phyloP scores from a whole-genome alignment of 2,329 filamentous ascomycete species.

The Lithohypha guttulata region DNA sequence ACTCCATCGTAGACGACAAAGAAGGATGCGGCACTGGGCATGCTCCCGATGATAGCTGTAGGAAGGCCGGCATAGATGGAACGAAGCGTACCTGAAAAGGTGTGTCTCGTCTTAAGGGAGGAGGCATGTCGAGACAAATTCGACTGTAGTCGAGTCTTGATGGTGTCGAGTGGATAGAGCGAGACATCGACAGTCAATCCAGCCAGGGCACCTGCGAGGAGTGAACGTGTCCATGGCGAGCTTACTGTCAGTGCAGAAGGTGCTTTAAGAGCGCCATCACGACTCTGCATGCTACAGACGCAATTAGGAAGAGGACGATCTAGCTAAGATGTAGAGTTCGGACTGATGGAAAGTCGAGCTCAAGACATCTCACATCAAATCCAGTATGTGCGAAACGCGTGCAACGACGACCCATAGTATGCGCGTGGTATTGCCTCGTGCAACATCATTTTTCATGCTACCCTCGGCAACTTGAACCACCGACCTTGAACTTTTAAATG shows the following conservation, averaged over 20 bases:
- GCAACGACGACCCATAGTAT: no score
- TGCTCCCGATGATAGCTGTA: conserved; percentile 77
- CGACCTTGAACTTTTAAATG: no score
- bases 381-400: no score
- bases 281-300: conserved; percentile 1
- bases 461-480: no score
- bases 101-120: conserved; percentile 42
- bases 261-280: background rate
- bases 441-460: no score
- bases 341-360: no score
- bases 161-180: conserved; percentile 94
- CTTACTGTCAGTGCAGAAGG: background rate
- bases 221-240: conserved; percentile 10
- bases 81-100: conserved; percentile 72
- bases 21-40: conserved; percentile 90
- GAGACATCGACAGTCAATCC: conserved; percentile 94
- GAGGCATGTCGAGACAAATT: conserved; percentile 60
- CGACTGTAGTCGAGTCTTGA: conserved; percentile 95
- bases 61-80: conserved; percentile 92
- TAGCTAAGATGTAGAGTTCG: no score
- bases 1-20: conserved; percentile 85
- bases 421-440: no score
- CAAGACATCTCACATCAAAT: no score
- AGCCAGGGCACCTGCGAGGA: conserved; percentile 67
- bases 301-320: no score